These are phyloP conservation scores for Platismatia glauca DNA, from an alignment of 495 filamentous ascomycete genomes.

Conservation along the genomic window DNA sequence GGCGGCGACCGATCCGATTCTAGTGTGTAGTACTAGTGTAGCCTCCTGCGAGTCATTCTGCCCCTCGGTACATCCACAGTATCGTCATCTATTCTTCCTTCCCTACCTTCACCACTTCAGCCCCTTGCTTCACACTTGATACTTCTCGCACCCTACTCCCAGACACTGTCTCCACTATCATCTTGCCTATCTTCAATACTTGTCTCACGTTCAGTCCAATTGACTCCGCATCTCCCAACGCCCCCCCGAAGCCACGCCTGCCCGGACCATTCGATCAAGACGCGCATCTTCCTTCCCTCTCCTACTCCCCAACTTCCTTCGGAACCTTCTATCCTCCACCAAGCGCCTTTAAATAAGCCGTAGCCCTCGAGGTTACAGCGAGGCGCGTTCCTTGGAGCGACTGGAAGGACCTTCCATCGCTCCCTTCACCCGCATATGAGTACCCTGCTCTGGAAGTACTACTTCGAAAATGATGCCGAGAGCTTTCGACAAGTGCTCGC, in stretches of 20 bases:
- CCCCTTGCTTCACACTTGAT: background rate
- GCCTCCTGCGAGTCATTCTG: background rate
- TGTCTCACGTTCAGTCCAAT: no score
- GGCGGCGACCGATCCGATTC: no score
- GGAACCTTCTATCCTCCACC: conserved; percentile 19
- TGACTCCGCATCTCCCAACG: background rate
- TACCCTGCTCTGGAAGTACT: conserved; percentile 90
- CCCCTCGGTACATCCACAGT: background rate
- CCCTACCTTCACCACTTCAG: background rate
- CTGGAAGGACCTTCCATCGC: conserved; percentile 42
- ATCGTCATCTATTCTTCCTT: background rate
- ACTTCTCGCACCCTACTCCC: background rate
- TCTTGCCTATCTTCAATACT: background rate
- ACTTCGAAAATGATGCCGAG: conserved; percentile 92
- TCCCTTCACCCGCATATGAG: conserved; percentile 66
- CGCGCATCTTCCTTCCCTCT: background rate
- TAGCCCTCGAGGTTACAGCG: conserved; percentile 75
- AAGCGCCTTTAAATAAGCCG: conserved; percentile 75
- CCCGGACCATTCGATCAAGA: background rate
- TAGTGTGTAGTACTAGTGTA: no score
- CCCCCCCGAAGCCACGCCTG: background rate
- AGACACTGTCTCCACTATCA: background rate
- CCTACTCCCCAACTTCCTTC: background rate
- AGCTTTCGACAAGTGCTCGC: conserved; percentile 76
- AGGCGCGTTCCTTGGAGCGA: conserved; percentile 65